A percentile compares a stretch with the other conserved stretches of the same genome.
phyloP scores from a whole-genome alignment of 208 protist genomes.

The Trypanosomatidae sp. region DNA sequence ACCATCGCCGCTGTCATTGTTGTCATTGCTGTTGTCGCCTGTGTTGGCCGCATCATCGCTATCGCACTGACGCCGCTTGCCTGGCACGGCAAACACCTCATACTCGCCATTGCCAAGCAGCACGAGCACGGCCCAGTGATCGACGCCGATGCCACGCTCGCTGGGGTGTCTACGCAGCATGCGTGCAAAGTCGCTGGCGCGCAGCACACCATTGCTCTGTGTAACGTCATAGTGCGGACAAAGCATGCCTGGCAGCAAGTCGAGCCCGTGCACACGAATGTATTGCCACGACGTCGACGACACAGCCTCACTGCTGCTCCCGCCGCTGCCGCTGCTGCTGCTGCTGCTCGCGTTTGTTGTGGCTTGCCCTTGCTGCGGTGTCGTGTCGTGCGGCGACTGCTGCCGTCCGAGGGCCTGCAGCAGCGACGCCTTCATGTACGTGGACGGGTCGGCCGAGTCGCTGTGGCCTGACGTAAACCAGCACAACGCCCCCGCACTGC shows the following conservation, averaged over 20 bases:
- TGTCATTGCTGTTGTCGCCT: neutral
- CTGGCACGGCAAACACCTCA: constrained; percentile 36
- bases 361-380: too few species aligned
- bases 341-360: constrained; percentile 1
- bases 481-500: constrained; percentile 82
- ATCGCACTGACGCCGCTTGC: constrained; percentile 13
- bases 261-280: constrained; percentile 74
- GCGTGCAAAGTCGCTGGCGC: constrained; percentile 60
- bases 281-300: constrained; percentile 40
- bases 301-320: constrained; percentile 2
- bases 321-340: constrained; percentile 5
- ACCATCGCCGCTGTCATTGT: neutral
- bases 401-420: too few species aligned
- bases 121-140: constrained; percentile 76
- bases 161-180: constrained; percentile 84
- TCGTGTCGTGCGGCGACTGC: too few species aligned
- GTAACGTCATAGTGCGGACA: constrained; percentile 76
- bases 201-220: constrained; percentile 53
- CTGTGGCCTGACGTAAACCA: constrained; percentile 86
- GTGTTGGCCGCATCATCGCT: neutral
- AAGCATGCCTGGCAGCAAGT: constrained; percentile 67
- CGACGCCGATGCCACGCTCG: constrained; percentile 76
- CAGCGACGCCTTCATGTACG: constrained; percentile 23
- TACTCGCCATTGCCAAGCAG: constrained; percentile 58
- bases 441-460: constrained; percentile 77